Percentiles rank a stretch among this genome's conserved stretches.
phyloP scores from a whole-genome alignment of 164 flowering plant species.

The Dillenia turbinata region DNA sequence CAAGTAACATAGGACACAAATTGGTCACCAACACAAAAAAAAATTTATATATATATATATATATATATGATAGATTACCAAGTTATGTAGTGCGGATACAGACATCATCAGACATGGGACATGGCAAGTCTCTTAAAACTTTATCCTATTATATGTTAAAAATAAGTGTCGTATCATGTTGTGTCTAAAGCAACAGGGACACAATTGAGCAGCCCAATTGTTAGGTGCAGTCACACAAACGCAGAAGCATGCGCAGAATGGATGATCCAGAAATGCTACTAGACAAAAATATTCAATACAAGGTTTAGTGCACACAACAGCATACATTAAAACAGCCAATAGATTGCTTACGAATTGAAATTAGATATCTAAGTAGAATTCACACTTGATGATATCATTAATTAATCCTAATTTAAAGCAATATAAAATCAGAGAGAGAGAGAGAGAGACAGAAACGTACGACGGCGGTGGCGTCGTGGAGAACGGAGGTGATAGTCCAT shows the following conservation, averaged over 20 bases:
- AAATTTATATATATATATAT: background rate
- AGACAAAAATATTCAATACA: background rate
- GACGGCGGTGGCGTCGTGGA: constrained; percentile 81
- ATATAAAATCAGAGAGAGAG: background rate
- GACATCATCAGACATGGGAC: too few relatives aligned
- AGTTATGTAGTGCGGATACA: too few relatives aligned
- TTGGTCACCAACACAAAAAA: background rate
- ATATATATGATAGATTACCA: background rate
- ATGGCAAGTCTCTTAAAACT: too few relatives aligned
- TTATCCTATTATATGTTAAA: too few relatives aligned
- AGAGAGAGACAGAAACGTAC: too few relatives aligned
- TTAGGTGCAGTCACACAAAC: background rate
- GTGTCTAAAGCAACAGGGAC: background rate
- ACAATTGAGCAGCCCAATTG: background rate
- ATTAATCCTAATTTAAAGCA: too few relatives aligned
- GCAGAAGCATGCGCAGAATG: constrained; percentile 16
- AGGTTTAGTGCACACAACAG: background rate
- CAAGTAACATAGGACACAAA: background rate
- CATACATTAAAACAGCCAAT: background rate
- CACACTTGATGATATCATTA: too few relatives aligned
- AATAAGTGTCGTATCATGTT: too few relatives aligned
- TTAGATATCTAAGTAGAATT: too few relatives aligned
- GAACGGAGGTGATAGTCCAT: constrained; percentile 71
- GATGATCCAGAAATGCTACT: background rate
- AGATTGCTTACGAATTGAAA: too few relatives aligned